phyloP scores from a whole-genome alignment of 352 stramenopile genomes.

The Salisapilia sapeloensis region DNA sequence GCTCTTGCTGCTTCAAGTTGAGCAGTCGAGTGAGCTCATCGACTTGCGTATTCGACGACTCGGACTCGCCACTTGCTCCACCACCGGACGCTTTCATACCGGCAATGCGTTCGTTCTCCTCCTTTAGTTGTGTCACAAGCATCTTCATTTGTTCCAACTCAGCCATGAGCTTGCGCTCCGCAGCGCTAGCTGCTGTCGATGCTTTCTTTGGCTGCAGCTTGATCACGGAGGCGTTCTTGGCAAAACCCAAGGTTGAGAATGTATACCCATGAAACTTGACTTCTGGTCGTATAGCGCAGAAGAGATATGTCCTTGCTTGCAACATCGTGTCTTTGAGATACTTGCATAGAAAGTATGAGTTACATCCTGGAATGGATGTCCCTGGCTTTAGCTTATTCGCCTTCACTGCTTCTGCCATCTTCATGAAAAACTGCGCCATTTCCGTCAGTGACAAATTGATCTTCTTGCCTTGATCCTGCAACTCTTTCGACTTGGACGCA shows the following conservation, averaged over 20 bases:
- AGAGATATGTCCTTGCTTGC: slow-evolving; percentile 85
- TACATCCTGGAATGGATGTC: slow-evolving; percentile 86
- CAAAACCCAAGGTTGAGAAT: slow-evolving; percentile 89
- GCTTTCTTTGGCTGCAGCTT: slow-evolving; percentile 93
- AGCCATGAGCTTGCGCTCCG: slow-evolving; percentile 87
- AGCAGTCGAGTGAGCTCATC: slow-evolving; percentile 49
- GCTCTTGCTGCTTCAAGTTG: slow-evolving; percentile 48
- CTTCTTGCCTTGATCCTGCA: slow-evolving; percentile 92
- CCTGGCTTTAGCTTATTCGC: slow-evolving; percentile 90
- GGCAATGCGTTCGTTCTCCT: slow-evolving; percentile 66
- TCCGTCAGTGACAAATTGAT: slow-evolving; percentile 91
- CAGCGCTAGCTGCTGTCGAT: slow-evolving; percentile 72
- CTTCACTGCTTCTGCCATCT: slow-evolving; percentile 89
- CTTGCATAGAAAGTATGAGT: slow-evolving; percentile 92
- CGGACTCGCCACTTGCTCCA: slow-evolving; percentile 2
- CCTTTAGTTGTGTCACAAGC: slow-evolving; percentile 64
- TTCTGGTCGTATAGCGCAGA: slow-evolving; percentile 87
- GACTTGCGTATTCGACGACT: too few relatives aligned
- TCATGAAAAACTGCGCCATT: slow-evolving; percentile 96
- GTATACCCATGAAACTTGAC: slow-evolving; percentile 88
- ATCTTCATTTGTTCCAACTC: slow-evolving; percentile 90
- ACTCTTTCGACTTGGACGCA: slow-evolving; percentile 84
- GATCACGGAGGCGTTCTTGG: slow-evolving; percentile 89
- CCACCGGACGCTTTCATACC: slow-evolving; percentile 20
- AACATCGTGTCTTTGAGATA: slow-evolving; percentile 95